Evolutionary conservation across 345 rosid genomes (phyloP).

Genomic region (Eucalyptus pumila): DNA sequence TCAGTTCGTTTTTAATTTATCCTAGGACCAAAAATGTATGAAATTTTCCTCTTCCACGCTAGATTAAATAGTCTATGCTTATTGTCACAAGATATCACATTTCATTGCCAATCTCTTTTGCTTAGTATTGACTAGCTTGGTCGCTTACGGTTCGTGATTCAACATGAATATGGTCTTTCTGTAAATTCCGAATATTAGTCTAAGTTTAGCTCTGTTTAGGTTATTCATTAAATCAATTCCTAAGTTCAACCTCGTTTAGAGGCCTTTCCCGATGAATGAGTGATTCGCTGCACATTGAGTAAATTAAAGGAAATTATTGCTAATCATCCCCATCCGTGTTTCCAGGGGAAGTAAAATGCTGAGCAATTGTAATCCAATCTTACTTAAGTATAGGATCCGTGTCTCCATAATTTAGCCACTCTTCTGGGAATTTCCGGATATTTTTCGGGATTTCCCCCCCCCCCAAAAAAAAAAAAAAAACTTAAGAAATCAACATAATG

Average conservation of each 20-base stretch:
- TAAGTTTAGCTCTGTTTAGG: neutral
- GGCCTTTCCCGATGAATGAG: neutral
- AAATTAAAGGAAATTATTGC: neutral
- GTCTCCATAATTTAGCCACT: neutral
- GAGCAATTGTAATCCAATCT: neutral
- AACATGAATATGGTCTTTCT: neutral
- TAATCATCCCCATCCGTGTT: neutral
- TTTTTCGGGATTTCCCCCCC: rapidly evolving
- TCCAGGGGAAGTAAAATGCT: neutral
- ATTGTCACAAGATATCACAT: neutral
- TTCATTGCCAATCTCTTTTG: neutral
- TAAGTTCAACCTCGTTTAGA: neutral
- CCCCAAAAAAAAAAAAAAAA: neutral
- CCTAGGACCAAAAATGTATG: neutral
- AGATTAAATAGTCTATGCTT: neutral
- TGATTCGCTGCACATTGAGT: neutral
- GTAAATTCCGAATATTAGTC: neutral
- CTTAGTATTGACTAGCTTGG: neutral
- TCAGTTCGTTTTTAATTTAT: neutral
- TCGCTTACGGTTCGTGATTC: neutral
- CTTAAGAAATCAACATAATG: neutral
- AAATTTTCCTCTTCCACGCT: neutral
- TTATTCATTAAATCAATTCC: neutral
- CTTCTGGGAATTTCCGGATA: neutral
- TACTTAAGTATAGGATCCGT: neutral